phyloP scores from a whole-genome alignment of 2,329 filamentous ascomycete species.

The Neopestalotiopsis sp. region DNA sequence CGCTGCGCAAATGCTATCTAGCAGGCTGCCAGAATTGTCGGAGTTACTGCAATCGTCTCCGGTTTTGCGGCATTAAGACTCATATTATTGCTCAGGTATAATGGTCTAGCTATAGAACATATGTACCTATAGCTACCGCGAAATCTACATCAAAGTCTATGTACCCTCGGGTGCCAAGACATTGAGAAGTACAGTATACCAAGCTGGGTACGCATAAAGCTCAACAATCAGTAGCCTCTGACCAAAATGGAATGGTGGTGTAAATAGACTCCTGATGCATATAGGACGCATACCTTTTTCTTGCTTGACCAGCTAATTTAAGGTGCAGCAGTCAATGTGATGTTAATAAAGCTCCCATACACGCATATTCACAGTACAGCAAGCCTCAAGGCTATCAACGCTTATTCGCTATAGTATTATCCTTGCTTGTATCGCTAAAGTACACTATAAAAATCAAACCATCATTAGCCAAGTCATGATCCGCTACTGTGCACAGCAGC shows the following conservation, averaged over 20 bases:
- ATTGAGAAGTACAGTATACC: neutral
- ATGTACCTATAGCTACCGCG: neutral
- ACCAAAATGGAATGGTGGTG: neutral
- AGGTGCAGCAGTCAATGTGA: neutral
- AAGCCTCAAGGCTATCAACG: neutral
- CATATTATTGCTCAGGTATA: too few species aligned
- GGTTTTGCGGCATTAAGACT: too few species aligned
- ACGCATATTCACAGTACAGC: neutral
- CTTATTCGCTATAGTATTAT: constrained; percentile 8
- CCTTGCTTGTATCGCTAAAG: neutral
- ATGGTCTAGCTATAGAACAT: too few species aligned
- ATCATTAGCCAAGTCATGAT: too few species aligned
- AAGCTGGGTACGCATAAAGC: neutral
- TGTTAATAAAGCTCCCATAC: neutral
- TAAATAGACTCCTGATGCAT: neutral
- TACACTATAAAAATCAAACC: too few species aligned
- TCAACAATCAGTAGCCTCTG: neutral
- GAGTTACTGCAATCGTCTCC: too few species aligned
- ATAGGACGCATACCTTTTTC: neutral
- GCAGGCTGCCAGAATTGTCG: too few species aligned
- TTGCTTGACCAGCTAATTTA: neutral
- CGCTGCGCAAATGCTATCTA: neutral
- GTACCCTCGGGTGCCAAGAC: neutral
- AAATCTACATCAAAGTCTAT: neutral
- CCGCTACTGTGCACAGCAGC: too few species aligned